Conservation (phyloP, 352 stramenopile species). For the Pythium brachiatum region DNA sequence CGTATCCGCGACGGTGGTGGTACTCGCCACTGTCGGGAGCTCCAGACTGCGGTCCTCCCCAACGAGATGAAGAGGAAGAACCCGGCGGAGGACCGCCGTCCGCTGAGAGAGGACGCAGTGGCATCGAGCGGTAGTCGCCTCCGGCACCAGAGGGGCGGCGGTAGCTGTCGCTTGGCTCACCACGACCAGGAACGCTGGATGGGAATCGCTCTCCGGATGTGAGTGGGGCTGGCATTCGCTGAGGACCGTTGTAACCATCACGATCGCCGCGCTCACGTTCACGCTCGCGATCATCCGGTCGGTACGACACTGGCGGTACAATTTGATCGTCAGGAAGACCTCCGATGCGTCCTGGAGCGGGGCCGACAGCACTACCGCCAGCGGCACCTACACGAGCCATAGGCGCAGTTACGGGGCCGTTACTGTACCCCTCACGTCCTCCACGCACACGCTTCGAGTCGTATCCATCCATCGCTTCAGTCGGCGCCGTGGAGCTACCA, state of each 20-base stretch:
- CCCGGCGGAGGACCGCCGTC: slow-evolving; percentile 1
- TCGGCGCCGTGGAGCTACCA: slow-evolving; percentile 4
- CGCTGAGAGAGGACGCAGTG: slow-evolving; percentile 15
- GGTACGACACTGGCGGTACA: slow-evolving; percentile 16
- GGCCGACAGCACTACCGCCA: slow-evolving; percentile 9
- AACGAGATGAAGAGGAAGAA: slow-evolving; percentile 14
- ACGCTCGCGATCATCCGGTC: slow-evolving; percentile 14
- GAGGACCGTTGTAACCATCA: slow-evolving; percentile 3
- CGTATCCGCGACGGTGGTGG: slow-evolving; percentile 18
- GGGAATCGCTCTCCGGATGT: slow-evolving; percentile 18
- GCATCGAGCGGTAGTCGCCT: slow-evolving; percentile 22
- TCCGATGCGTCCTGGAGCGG: slow-evolving; percentile 1
- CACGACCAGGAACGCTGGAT: slow-evolving; percentile 1
- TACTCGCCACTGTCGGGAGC: slow-evolving; percentile 5
- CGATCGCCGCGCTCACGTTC: slow-evolving; percentile 14
- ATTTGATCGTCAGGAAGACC: slow-evolving; percentile 12
- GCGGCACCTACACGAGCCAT: slow-evolving; percentile 19
- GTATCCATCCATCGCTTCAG: slow-evolving; percentile 17
- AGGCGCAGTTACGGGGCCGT: neutral
- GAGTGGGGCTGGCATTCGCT: slow-evolving; percentile 14
- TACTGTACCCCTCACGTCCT: slow-evolving; percentile 10
- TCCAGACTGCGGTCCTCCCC: slow-evolving; percentile 11
- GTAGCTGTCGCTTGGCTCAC: slow-evolving; percentile 21
- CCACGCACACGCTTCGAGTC: slow-evolving; percentile 34
- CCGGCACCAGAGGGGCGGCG: neutral